phyloP scores from a whole-genome alignment of 2,329 filamentous ascomycete species.

The Scopulariopsis brevicaulis region DNA sequence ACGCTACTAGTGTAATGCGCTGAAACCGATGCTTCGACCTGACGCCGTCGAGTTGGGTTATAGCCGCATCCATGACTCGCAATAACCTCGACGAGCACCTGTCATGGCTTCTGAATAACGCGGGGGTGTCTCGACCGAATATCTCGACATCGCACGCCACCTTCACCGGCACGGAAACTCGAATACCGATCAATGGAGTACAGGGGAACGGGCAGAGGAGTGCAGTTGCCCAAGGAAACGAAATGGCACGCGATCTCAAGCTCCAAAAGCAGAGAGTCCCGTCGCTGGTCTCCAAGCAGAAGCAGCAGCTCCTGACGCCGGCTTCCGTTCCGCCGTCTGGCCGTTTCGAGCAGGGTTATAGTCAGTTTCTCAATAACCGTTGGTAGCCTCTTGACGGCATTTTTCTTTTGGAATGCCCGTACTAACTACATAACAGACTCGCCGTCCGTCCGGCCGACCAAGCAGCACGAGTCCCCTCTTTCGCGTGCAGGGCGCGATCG shows the following conservation, averaged over 20 bases:
- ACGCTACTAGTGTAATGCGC: background rate
- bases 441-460: background rate
- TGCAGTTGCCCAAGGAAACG: background rate
- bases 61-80: conserved; percentile 5
- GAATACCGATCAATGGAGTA: background rate
- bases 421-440: background rate
- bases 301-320: conserved; percentile 4
- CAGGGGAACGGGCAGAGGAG: background rate
- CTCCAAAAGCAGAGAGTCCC: background rate
- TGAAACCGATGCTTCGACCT: background rate
- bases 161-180: background rate
- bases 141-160: background rate
- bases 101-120: conserved; percentile 3
- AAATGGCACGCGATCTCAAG: background rate
- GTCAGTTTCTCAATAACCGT: background rate
- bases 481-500: background rate
- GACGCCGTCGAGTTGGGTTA: background rate
- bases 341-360: conserved; percentile 2
- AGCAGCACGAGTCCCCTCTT: background rate
- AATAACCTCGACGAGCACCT: conserved; percentile 6
- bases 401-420: background rate
- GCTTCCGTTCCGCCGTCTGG: background rate
- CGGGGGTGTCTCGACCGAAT: background rate
- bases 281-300: background rate
- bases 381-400: background rate